These are phyloP conservation scores for Trifolium dubium DNA, from an alignment of 306 rosid genomes.

Conservation along the genomic window DNA sequence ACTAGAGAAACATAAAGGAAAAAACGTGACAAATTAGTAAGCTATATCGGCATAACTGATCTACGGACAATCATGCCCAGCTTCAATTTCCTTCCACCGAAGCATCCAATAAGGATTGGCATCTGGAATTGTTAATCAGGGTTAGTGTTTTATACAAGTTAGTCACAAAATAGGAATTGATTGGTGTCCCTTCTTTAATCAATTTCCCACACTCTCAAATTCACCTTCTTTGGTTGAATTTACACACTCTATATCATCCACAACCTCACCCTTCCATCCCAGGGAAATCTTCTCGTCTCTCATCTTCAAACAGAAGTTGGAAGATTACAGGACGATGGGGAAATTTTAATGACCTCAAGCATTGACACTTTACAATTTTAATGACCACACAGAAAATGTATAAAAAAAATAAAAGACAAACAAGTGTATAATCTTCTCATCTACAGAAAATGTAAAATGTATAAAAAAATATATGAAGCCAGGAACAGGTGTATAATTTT, in stretches of 20 bases:
- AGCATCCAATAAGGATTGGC: constrained; percentile 1
- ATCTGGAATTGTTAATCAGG: background rate
- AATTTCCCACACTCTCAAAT: background rate
- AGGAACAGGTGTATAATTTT: background rate
- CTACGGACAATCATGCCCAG: constrained; percentile 3
- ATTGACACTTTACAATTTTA: constrained; percentile 1
- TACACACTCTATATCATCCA: background rate
- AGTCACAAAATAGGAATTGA: constrained; percentile 1
- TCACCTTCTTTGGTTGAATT: background rate
- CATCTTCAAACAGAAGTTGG: constrained; percentile 19
- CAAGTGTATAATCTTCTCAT: too few species aligned
- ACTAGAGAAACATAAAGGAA: background rate
- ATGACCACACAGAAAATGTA: too few species aligned
- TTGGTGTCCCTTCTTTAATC: background rate
- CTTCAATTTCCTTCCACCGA: background rate
- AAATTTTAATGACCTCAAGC: background rate
- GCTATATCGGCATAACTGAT: background rate
- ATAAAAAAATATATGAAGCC: background rate
- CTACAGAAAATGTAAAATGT: too few species aligned
- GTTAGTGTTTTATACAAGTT: background rate
- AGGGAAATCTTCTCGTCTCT: background rate
- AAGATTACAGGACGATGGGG: constrained; percentile 6
- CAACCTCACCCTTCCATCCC: background rate
- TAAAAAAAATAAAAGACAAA: too few species aligned
- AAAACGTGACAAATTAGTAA: background rate